Conservation (phyloP, 164 flowering plant genomes). For the Liquidambar formosana region DNA sequence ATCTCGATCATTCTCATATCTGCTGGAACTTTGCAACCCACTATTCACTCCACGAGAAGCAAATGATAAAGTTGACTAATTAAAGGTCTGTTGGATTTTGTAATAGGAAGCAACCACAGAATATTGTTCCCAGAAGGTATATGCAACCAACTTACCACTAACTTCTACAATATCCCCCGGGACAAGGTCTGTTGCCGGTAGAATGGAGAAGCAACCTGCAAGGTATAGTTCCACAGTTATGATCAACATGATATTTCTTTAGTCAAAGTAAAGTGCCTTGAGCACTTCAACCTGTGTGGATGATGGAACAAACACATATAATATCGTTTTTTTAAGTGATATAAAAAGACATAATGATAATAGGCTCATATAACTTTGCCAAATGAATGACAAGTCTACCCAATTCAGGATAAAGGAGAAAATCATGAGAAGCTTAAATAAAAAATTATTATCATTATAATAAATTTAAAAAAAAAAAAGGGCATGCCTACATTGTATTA, state of each 20-base stretch:
- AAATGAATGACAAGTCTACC: not conserved
- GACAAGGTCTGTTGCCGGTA: slow-evolving; percentile 95
- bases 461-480: not conserved
- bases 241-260: not conserved
- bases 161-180: slow-evolving; percentile 99
- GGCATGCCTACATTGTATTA: not conserved
- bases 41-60: slow-evolving; percentile 30
- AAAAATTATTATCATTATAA: no score
- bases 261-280: not conserved
- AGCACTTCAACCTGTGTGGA: not conserved
- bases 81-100: not conserved
- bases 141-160: slow-evolving; percentile 52
- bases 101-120: not conserved
- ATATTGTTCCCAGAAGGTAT: not conserved
- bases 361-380: not conserved
- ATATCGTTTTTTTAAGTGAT: not conserved
- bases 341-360: not conserved
- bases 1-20: slow-evolving; percentile 97
- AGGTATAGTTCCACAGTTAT: not conserved
- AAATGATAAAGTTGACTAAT: not conserved
- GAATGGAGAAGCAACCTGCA: slow-evolving; percentile 93
- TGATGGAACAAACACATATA: not conserved
- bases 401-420: not conserved
- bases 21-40: slow-evolving; percentile 98
- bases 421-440: not conserved